Conservation (phyloP, 306 rosid genomes). For the Gillenia trifoliata region DNA sequence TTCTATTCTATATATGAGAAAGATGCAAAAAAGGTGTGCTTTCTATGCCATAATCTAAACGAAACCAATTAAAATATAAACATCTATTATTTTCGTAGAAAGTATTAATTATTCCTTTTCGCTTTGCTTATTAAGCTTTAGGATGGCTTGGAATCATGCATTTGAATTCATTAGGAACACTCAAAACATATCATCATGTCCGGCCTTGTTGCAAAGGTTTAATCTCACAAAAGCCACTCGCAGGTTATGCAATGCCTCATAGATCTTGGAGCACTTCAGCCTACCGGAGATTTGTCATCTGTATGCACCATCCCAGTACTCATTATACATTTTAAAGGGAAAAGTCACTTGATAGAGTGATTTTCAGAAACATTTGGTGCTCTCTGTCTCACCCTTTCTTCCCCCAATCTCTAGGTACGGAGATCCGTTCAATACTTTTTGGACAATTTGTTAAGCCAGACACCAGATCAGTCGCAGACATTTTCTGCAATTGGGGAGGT, state of each 20-base stretch:
- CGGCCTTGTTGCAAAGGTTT: background rate
- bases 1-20: conserved; percentile 82
- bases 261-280: conserved; percentile 81
- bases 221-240: conserved; percentile 24
- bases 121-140: background rate
- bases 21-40: conserved; percentile 78
- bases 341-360: background rate
- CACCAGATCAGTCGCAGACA: conserved; percentile 65
- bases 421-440: conserved; percentile 82
- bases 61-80: background rate
- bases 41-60: background rate
- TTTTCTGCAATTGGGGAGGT: conserved; percentile 85
- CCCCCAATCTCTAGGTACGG: conserved; percentile 44
- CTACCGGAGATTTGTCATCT: conserved; percentile 70
- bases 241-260: conserved; percentile 73
- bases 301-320: conserved; percentile 24
- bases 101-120: background rate
- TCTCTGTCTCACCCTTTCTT: background rate
- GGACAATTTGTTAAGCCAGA: conserved; percentile 56
- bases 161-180: background rate
- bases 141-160: conserved; percentile 7
- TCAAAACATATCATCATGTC: background rate
- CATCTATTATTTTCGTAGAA: background rate
- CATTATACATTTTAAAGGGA: background rate
- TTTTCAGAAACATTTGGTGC: background rate